Conservation (phyloP, 2,329 filamentous ascomycete species). For the Ceratocystis cubensis region DNA sequence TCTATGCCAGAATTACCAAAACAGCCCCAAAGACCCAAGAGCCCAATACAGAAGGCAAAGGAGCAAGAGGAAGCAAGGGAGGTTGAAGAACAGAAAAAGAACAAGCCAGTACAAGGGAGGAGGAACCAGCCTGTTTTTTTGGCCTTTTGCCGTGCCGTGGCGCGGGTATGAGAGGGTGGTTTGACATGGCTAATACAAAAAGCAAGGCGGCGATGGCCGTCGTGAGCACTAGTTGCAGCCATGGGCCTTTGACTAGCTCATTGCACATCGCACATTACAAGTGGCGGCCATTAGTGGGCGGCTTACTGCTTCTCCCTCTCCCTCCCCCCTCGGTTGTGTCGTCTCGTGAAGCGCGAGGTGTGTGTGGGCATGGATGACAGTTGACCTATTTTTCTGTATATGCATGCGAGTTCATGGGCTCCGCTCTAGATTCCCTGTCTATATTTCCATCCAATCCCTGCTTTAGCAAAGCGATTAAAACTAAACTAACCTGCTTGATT, state of each 20-base stretch:
- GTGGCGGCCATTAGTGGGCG: neutral
- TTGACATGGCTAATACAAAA: neutral
- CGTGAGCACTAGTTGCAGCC: neutral
- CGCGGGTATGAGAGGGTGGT: neutral
- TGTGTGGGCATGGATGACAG: neutral
- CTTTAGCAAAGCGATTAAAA: neutral
- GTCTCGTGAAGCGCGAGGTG: constrained; percentile 8
- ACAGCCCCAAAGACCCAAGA: neutral
- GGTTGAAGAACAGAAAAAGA: constrained; percentile 5
- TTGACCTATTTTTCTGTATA: neutral
- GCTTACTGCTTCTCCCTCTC: neutral
- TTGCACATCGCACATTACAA: neutral
- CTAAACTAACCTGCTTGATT: neutral
- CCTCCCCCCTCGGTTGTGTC: neutral
- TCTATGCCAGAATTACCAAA: neutral
- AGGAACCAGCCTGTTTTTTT: neutral
- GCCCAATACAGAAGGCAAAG: neutral
- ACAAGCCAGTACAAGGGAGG: neutral
- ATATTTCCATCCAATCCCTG: constrained; percentile 7
- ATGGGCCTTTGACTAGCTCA: neutral
- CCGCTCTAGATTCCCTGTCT: neutral
- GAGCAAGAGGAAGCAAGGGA: constrained; percentile 1
- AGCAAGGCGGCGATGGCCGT: neutral
- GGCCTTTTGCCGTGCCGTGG: neutral
- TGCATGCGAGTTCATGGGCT: neutral